Percentiles rank a stretch among this genome's conserved stretches.
Evolutionary conservation across 1,139 yeast genomes (phyloP).

Genomic region (Kodamaea suecica): DNA sequence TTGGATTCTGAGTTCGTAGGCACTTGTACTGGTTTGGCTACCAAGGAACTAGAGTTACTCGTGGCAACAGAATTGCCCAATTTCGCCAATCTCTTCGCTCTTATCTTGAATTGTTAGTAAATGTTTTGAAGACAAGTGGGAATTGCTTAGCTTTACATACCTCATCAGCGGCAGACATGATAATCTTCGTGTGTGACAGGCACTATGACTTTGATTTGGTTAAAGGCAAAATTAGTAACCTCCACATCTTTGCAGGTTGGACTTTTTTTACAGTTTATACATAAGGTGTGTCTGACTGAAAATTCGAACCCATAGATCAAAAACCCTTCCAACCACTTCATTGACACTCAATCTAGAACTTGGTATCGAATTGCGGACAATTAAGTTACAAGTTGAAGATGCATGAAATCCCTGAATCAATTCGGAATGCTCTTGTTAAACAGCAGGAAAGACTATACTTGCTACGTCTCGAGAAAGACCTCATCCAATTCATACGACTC

Average conservation of each 20-base stretch:
- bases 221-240: too few species aligned
- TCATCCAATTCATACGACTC: slow-evolving; percentile 34
- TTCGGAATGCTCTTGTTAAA: slow-evolving; percentile 40
- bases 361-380: too few species aligned
- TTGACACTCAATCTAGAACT: too few species aligned
- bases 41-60: too few species aligned
- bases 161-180: slow-evolving; percentile 20
- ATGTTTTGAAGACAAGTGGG: neutral
- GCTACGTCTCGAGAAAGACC: slow-evolving; percentile 49
- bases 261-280: neutral
- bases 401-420: slow-evolving; percentile 14
- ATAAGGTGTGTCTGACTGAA: neutral
- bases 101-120: slow-evolving; percentile 32
- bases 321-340: too few species aligned
- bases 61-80: slow-evolving; percentile 19
- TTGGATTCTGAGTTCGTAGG: neutral
- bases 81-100: slow-evolving; percentile 58
- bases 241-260: too few species aligned
- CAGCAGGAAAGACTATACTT: slow-evolving; percentile 52
- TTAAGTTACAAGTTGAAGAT: too few species aligned
- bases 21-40: neutral
- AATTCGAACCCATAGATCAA: neutral
- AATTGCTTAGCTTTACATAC: slow-evolving; percentile 17
- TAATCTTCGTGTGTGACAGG: neutral
- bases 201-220: too few species aligned